phyloP scores from a whole-genome alignment of 805 yeast species.

The Metschnikowia vanudenii region DNA sequence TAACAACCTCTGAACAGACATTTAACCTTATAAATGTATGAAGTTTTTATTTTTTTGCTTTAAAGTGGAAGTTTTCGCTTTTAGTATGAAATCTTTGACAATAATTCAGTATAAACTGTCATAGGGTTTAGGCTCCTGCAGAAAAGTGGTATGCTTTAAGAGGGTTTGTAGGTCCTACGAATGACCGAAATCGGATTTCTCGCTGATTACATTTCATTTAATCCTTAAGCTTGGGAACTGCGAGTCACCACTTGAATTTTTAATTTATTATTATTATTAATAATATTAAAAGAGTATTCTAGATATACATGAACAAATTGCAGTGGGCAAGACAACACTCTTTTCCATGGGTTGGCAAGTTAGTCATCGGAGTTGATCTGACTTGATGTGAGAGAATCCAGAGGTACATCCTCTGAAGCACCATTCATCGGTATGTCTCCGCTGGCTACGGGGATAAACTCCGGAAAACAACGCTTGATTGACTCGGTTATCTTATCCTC shows the following conservation, averaged over 20 bases:
- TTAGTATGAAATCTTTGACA: no score
- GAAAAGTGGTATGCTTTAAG: not conserved
- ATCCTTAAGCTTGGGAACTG: no score
- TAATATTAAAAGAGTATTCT: no score
- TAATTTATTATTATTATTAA: no score
- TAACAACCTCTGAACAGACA: no score
- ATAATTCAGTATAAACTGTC: no score
- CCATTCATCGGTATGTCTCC: slow-evolving; percentile 20
- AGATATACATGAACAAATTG: no score
- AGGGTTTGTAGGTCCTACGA: not conserved
- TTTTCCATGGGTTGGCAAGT: not conserved
- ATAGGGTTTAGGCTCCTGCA: not conserved
- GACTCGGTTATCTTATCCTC: slow-evolving; percentile 26
- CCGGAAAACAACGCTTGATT: slow-evolving; percentile 19
- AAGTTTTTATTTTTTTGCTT: no score
- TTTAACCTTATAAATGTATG: no score
- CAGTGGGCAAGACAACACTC: no score
- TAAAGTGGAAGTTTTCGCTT: no score
- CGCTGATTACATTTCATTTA: not conserved
- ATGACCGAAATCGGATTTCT: not conserved
- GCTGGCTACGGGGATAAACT: slow-evolving; percentile 4
- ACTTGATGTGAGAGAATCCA: not conserved
- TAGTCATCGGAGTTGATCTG: not conserved
- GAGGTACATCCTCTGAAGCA: slow-evolving; percentile 23
- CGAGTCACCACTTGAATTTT: no score